Base-by-base conservation (phyloP, 176 grass and related monocot genomes). In the Raddia distichophylla region DNA sequence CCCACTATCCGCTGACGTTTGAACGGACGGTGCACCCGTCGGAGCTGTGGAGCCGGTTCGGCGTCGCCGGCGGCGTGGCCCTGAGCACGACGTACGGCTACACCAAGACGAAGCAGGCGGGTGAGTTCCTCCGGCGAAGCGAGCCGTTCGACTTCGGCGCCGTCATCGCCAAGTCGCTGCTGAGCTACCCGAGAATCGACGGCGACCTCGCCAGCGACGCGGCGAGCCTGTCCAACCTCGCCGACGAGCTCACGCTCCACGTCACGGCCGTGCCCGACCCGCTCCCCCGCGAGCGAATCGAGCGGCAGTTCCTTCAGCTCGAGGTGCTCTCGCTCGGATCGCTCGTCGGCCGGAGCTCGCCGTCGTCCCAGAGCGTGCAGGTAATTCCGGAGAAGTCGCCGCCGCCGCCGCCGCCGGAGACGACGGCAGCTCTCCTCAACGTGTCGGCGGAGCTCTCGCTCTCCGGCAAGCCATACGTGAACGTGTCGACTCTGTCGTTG, bases 81-180 rank as follows among this genome's bases (percentile, higher is more conserved):
- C 51, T 86, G 44, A 75, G 48, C 60, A 90, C 62, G 68, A 22
- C 37, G 22, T 97, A 97, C 80, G 44, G 73, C 65, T 97, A 97
- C 77, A 87, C 80, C 4, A 94, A 89, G 83, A 50, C 16, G 5
- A 56, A 79, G 78, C 70, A 91, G 17, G 89, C 90, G 10, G 47
- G 69, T 12, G 83, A 85, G 47, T 84, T 97, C 69, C 88, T 94
- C 3, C 19, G 83, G 73, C 79, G 85, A 64, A 97, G 85, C 13
- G 85, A 94, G 51, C 91, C 94, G 2, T 94, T 90, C 81, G 81
- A 81, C 42, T 80, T 97, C 17, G 80, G 90, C 52, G 59, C 81
- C 62, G 80, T 82, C 74, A 88, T 97, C 3, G 91, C 89, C 44
- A 97, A 97, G 70, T 97, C 94, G 6, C 73, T 97, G n/a, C 69